Evolutionary conservation across 441 rosid genomes (phyloP).

Genomic region (Biscutella auriculata): DNA sequence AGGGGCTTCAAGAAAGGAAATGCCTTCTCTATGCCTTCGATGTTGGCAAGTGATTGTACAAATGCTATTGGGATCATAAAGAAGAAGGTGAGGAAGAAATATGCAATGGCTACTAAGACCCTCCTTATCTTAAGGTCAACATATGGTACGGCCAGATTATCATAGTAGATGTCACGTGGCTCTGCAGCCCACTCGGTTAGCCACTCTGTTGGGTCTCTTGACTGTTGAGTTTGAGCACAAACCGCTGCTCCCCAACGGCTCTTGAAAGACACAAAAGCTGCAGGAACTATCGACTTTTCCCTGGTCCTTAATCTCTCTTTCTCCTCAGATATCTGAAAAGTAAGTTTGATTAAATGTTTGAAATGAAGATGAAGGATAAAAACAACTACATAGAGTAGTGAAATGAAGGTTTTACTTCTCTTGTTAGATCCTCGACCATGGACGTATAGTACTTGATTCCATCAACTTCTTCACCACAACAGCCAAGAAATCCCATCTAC

Average conservation of each 20-base stretch:
- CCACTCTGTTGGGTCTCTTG: conserved; percentile 84
- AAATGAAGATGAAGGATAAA: neutral
- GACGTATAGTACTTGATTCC: conserved; percentile 60
- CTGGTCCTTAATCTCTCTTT: conserved; percentile 41
- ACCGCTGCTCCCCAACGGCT: conserved; percentile 92
- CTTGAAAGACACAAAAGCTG: conserved; percentile 87
- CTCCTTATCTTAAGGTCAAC: conserved; percentile 67
- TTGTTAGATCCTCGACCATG: conserved; percentile 41
- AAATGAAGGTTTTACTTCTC: conserved; percentile 37
- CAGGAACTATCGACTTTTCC: conserved; percentile 59
- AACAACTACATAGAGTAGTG: neutral
- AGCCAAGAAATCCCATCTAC: conserved; percentile 84
- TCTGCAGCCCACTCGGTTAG: conserved; percentile 96
- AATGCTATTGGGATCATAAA: conserved; percentile 93
- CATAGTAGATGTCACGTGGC: conserved; percentile 83
- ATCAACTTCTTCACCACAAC: conserved; percentile 54
- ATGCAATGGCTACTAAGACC: conserved; percentile 53
- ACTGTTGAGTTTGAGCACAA: conserved; percentile 94
- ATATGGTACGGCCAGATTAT: conserved; percentile 76
- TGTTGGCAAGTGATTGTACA: conserved; percentile 90
- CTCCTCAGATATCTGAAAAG: conserved; percentile 53
- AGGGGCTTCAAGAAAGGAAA: conserved; percentile 57
- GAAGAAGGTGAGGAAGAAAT: conserved; percentile 90
- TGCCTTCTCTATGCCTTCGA: conserved; percentile 82
- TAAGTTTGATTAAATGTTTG: neutral